Evolutionary conservation across 2,329 filamentous ascomycete species (phyloP).

Genomic region (Lasiodiplodia theobromae): DNA sequence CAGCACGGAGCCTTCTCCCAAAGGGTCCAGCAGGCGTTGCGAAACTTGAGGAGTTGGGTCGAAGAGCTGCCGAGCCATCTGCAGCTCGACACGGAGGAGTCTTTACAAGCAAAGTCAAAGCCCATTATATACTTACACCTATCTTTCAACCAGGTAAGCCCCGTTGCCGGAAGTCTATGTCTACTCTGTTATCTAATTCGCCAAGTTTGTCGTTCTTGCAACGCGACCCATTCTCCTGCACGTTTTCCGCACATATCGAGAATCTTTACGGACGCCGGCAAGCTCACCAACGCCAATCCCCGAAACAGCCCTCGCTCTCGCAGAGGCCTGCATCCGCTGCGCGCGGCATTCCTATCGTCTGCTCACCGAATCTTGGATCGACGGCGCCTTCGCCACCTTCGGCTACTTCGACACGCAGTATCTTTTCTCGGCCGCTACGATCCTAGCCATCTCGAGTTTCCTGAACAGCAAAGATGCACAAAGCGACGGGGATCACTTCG

Average conservation of each 20-base stretch:
- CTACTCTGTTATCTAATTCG: slow-evolving; percentile 9
- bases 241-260: slow-evolving; percentile 37
- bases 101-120: slow-evolving; percentile 32
- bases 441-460: slow-evolving; percentile 55
- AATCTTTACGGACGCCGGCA: slow-evolving; percentile 28
- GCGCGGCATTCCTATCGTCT: slow-evolving; percentile 55
- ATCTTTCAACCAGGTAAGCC: slow-evolving; percentile 41
- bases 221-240: slow-evolving; percentile 46
- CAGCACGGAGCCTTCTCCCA: slow-evolving; percentile 43
- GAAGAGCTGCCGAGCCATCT: slow-evolving; percentile 44
- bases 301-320: slow-evolving; percentile 47
- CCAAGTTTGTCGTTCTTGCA: slow-evolving; percentile 40
- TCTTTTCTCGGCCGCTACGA: slow-evolving; percentile 55
- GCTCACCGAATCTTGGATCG: slow-evolving; percentile 55
- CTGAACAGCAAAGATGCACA: slow-evolving; percentile 36
- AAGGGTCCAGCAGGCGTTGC: slow-evolving; percentile 47
- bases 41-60: slow-evolving; percentile 48
- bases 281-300: slow-evolving; percentile 30
- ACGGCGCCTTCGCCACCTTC: slow-evolving; percentile 56
- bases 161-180: background rate
- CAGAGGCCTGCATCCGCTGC: slow-evolving; percentile 55
- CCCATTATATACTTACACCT: slow-evolving; percentile 47
- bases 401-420: slow-evolving; percentile 58
- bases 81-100: slow-evolving; percentile 40
- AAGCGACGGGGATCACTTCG: slow-evolving; percentile 31